These are phyloP conservation scores for Orbilia ellipsospora DNA, from an alignment of 2,329 filamentous ascomycete species.

Conservation along the genomic window DNA sequence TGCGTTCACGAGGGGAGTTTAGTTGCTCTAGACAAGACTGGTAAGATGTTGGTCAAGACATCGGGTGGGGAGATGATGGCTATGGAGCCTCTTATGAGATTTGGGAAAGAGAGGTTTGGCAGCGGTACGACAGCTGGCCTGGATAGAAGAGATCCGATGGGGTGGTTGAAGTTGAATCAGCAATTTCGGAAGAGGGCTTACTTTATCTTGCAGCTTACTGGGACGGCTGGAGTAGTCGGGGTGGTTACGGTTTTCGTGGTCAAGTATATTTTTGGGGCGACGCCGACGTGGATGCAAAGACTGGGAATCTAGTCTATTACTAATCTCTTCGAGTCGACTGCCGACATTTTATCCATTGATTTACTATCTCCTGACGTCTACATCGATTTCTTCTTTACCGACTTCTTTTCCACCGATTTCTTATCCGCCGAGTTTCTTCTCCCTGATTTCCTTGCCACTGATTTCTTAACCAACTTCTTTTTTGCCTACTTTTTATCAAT, in stretches of 20 bases:
- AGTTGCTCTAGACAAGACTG: slow-evolving; percentile 65
- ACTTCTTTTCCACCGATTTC: not conserved
- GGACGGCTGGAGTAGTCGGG: slow-evolving; percentile 46
- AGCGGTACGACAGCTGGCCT: not conserved
- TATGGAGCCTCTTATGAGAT: slow-evolving; percentile 37
- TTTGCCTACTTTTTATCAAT: slow-evolving; percentile 6
- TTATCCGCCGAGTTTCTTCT: no score
- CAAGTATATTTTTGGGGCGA: slow-evolving; percentile 47
- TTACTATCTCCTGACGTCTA: not conserved
- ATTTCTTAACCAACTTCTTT: not conserved
- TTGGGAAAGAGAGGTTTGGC: slow-evolving; percentile 34
- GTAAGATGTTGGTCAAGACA: slow-evolving; percentile 56
- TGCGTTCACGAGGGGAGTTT: slow-evolving; percentile 74
- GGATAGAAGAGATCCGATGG: slow-evolving; percentile 52
- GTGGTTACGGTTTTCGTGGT: slow-evolving; percentile 45
- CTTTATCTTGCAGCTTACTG: slow-evolving; percentile 43
- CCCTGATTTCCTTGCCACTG: not conserved
- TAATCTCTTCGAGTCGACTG: not conserved
- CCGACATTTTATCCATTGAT: slow-evolving; percentile 1
- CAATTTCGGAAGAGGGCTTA: slow-evolving; percentile 37
- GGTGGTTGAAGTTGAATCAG: slow-evolving; percentile 34
- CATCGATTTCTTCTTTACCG: not conserved
- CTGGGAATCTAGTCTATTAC: slow-evolving; percentile 30
- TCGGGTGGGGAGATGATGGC: slow-evolving; percentile 29
- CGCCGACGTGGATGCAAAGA: slow-evolving; percentile 43